Evolutionary conservation across 208 protist species (phyloP).

Genomic region (Leishmania major): DNA sequence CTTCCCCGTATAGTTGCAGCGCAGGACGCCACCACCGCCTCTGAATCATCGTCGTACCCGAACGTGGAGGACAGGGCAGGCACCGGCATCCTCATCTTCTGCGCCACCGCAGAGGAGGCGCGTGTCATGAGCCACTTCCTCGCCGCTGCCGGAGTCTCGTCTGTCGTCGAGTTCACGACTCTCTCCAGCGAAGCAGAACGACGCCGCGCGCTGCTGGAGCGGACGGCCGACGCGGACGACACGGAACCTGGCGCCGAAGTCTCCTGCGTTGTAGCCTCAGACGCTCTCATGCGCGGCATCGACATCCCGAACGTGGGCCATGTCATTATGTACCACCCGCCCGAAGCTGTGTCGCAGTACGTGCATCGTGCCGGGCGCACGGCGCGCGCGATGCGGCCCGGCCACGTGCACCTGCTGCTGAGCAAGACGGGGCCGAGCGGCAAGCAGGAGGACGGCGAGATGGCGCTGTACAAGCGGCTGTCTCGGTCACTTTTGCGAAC

Average conservation of each 20-base stretch:
- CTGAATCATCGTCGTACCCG: conserved; percentile 42
- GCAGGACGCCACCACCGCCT: neutral
- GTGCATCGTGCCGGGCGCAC: conserved; percentile 97
- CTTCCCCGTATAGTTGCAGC: neutral
- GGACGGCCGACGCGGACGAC: neutral
- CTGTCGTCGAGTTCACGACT: conserved; percentile 87
- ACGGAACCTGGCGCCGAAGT: neutral
- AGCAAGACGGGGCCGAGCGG: conserved; percentile 71
- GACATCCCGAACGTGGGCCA: conserved; percentile 87
- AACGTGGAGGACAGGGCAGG: conserved; percentile 58
- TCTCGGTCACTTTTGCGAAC: conserved; percentile 54
- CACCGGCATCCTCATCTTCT: conserved; percentile 81
- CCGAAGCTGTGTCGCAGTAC: conserved; percentile 93
- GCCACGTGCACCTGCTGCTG: conserved; percentile 82
- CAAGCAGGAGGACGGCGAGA: conserved; percentile 69
- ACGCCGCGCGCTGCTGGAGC: conserved; percentile 63
- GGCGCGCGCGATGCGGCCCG: conserved; percentile 90
- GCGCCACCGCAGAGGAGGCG: conserved; percentile 85
- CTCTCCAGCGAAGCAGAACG: conserved; percentile 73
- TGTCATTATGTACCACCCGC: conserved; percentile 92
- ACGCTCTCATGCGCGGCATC: conserved; percentile 90
- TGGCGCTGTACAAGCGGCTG: conserved; percentile 68
- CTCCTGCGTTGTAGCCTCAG: conserved; percentile 79
- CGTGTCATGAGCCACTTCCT: conserved; percentile 90
- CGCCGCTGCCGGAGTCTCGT: conserved; percentile 57